phyloP scores from a whole-genome alignment of 768 basidiomycete genomes.

The Mycena metata region DNA sequence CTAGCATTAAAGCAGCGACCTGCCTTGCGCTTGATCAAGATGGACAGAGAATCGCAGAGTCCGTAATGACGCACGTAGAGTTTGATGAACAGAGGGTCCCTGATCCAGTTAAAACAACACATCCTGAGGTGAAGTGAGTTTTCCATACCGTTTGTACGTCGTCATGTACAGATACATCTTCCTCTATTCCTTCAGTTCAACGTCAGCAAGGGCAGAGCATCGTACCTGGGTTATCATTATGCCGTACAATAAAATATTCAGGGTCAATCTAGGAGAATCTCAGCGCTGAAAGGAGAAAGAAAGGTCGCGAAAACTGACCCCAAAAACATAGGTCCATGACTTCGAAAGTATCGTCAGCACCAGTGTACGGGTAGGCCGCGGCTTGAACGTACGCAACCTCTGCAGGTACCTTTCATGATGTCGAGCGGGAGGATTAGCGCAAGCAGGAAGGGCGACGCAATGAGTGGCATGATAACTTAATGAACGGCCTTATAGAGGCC shows the following conservation, averaged over 20 bases:
- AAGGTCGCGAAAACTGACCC: slow-evolving; percentile 5
- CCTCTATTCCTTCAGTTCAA: slow-evolving; percentile 10
- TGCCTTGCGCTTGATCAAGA: slow-evolving; percentile 30
- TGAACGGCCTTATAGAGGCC: slow-evolving; percentile 33
- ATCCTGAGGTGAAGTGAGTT: neutral
- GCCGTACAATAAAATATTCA: slow-evolving; percentile 42
- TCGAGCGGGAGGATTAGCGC: neutral
- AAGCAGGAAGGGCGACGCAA: slow-evolving; percentile 26
- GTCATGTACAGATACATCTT: slow-evolving; percentile 40
- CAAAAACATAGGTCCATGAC: slow-evolving; percentile 35
- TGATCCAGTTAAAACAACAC: slow-evolving; percentile 23
- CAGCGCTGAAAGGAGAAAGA: neutral
- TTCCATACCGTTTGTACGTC: slow-evolving; percentile 38
- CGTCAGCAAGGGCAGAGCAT: neutral
- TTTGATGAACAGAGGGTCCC: slow-evolving; percentile 36
- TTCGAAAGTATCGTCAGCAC: slow-evolving; percentile 6
- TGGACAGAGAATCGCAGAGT: too few species aligned
- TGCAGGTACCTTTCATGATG: slow-evolving; percentile 28
- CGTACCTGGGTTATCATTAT: slow-evolving; percentile 40
- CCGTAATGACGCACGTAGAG: slow-evolving; percentile 26
- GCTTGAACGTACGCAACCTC: slow-evolving; percentile 31
- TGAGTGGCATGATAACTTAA: slow-evolving; percentile 22
- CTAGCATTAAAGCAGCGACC: slow-evolving; percentile 52
- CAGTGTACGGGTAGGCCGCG: neutral
- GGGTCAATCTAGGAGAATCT: slow-evolving; percentile 15